phyloP scores from a whole-genome alignment of 2,329 filamentous ascomycete genomes.

The Alternaria sp. region DNA sequence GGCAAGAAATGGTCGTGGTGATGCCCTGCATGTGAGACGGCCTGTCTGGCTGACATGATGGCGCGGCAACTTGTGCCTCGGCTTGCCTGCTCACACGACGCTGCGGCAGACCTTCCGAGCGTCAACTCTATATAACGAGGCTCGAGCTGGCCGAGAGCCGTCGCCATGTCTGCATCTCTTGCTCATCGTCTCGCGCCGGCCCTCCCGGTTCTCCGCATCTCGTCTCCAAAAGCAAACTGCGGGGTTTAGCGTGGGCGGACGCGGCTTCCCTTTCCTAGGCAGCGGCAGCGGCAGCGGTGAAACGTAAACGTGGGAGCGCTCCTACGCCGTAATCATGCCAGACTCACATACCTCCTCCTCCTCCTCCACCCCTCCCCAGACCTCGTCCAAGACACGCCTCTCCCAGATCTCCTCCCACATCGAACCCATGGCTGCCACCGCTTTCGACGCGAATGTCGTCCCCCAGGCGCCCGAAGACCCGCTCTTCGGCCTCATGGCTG shows the following conservation, averaged over 20 bases:
- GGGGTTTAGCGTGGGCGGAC: conserved; percentile 32
- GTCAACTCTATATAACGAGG: conserved; percentile 20
- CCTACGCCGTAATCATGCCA: conserved; percentile 30
- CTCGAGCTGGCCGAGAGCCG: conserved; percentile 16
- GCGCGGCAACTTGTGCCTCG: conserved; percentile 28
- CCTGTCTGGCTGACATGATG: conserved; percentile 24
- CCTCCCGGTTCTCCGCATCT: conserved; percentile 24
- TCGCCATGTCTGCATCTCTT: conserved; percentile 8
- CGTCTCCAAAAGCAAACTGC: conserved; percentile 24
- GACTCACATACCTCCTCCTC: conserved; percentile 16
- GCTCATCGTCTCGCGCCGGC: conserved; percentile 8
- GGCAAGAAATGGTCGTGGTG: background rate
- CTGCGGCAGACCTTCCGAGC: conserved; percentile 7
- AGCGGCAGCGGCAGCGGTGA: conserved; percentile 24
- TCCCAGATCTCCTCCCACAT: conserved; percentile 73
- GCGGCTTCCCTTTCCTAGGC: conserved; percentile 14
- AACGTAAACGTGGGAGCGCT: conserved; percentile 32
- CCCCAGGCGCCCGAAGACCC: conserved; percentile 94
- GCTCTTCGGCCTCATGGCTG: conserved; percentile 89
- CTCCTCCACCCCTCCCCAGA: conserved; percentile 19
- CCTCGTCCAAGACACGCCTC: conserved; percentile 50
- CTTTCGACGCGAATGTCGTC: conserved; percentile 77
- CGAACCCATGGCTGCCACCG: conserved; percentile 66
- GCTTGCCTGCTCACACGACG: conserved; percentile 29
- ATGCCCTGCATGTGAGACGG: conserved; percentile 33